A percentile compares a stretch with the other conserved stretches of the same genome.
Conservation (phyloP, 2,329 filamentous ascomycete genomes). For the Venturia nashicola region DNA sequence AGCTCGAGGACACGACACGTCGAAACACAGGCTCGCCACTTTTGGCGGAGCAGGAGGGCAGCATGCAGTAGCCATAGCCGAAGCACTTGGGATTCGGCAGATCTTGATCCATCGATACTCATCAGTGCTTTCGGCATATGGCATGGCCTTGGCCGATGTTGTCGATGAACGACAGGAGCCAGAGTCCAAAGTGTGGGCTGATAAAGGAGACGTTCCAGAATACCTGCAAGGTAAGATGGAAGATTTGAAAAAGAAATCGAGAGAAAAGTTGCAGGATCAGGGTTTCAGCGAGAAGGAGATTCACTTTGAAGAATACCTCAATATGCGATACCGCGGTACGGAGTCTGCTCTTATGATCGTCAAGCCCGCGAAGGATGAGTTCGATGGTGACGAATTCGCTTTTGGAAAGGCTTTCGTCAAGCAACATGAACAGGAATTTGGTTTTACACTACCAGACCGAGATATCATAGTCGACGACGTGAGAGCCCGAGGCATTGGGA, state of each 20-base stretch:
- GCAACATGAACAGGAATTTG: conserved; percentile 86
- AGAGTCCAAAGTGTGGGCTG: conserved; percentile 46
- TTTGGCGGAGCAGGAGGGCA: conserved; percentile 89
- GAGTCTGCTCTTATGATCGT: conserved; percentile 86
- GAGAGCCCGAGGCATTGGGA: conserved; percentile 76
- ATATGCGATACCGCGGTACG: conserved; percentile 84
- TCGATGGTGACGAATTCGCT: conserved; percentile 58
- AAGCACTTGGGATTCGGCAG: conserved; percentile 71
- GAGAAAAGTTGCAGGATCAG: conserved; percentile 55
- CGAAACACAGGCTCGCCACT: conserved; percentile 77
- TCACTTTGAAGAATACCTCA: conserved; percentile 81
- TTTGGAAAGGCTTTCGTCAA: conserved; percentile 76
- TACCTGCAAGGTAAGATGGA: conserved; percentile 63
- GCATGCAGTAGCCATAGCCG: conserved; percentile 82
- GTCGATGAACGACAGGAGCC: conserved; percentile 84
- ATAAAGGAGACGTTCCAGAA: conserved; percentile 41
- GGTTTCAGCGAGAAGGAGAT: conserved; percentile 67
- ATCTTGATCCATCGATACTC: conserved; percentile 82
- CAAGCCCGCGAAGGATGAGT: conserved; percentile 56
- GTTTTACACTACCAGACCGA: conserved; percentile 72
- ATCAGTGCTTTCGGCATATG: conserved; percentile 79
- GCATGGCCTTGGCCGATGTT: conserved; percentile 86
- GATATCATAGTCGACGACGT: conserved; percentile 89
- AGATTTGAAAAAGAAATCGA: conserved; percentile 66
- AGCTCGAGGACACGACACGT: conserved; percentile 83